Evolutionary conservation across 2,329 filamentous ascomycete species (phyloP).

Genomic region (Paradendryphiella salina): DNA sequence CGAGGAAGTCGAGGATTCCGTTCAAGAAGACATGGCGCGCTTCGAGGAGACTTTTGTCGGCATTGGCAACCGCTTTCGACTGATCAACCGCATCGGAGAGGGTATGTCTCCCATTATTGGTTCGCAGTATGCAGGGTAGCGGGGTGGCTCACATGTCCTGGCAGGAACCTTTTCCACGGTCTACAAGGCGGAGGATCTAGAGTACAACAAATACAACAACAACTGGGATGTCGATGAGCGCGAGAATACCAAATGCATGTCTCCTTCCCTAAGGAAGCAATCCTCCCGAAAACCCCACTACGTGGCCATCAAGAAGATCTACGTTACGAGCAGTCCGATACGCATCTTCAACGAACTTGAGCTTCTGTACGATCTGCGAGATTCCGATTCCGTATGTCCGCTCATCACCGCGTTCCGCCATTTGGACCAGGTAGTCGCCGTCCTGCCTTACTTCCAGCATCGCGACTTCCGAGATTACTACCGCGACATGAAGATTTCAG

Average conservation of each 20-base stretch:
- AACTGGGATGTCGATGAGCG: slow-evolving; percentile 78
- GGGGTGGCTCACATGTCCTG: slow-evolving; percentile 28
- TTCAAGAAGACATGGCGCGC: slow-evolving; percentile 84
- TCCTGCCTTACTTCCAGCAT: slow-evolving; percentile 94
- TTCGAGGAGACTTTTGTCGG: slow-evolving; percentile 81
- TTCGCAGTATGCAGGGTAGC: slow-evolving; percentile 32
- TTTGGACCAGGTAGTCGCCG: slow-evolving; percentile 91
- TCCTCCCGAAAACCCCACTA: slow-evolving; percentile 64
- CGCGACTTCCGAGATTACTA: slow-evolving; percentile 95
- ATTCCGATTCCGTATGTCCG: slow-evolving; percentile 84
- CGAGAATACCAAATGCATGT: slow-evolving; percentile 66
- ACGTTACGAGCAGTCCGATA: slow-evolving; percentile 91
- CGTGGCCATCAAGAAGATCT: slow-evolving; percentile 99
- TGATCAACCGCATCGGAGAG: slow-evolving; percentile 97
- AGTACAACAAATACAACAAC: slow-evolving; percentile 81
- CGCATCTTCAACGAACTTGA: slow-evolving; percentile 97
- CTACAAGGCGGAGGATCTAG: slow-evolving; percentile 94
- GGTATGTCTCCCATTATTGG: slow-evolving; percentile 57
- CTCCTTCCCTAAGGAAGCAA: slow-evolving; percentile 64
- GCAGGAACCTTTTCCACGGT: slow-evolving; percentile 96
- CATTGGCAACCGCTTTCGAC: slow-evolving; percentile 79
- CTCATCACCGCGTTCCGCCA: slow-evolving; percentile 96
- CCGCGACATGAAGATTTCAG: slow-evolving; percentile 79
- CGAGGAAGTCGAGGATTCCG: slow-evolving; percentile 67
- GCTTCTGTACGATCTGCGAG: slow-evolving; percentile 81